Evolutionary conservation across 305 asterid genomes (phyloP), one percentile per base, ranked within the genome.

Genomic region (Solanum chacoense): DNA sequence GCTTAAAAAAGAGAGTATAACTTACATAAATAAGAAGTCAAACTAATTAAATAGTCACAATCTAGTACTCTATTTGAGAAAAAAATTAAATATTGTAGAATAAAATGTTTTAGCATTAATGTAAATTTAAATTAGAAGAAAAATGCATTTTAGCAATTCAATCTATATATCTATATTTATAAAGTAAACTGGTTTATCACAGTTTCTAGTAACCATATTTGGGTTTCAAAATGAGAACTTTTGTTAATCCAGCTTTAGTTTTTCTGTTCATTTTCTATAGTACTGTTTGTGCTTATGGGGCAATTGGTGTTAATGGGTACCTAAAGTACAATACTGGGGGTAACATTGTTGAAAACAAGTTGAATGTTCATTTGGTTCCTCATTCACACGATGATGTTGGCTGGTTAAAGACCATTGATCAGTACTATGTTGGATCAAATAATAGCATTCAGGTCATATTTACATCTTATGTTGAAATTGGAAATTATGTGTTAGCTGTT

Each of bases 341-440:
- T 91, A 93, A 94, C 31, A 89, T 93, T 91, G 96, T 94, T 67
- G 94, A 89, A 86, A 95, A 95, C 40, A 96, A 94, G 91, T 84
- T 96, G 95, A 96, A 96, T 89, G 99, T 96, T 73, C 98, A 96
- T 88, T 93, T 96, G 93, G 99, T 95, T 90, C 91, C 99, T 87
- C 99, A 96, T 88, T 89, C 98, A 9, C 99, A 96, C 69, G 98
- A 96, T 88, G 99, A 96, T 88, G 98, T 96, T 85, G 98, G 98
- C n/a, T 96, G 98, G 98, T 95, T 96, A 79, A 96, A 96, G 91
- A 96, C 98, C 0, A 2, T 96, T 91, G 99, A 95, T 92, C 99
- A 96, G 93, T 96, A 96, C 94, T 96, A 94, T 86, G 95, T 93
- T 93, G 99, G 98, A 86, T 93, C 98, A 42, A 96, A 96, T 87